Evolutionary conservation across 768 basidiomycete species (phyloP).

Genomic region (Leucocoprinus sp.): DNA sequence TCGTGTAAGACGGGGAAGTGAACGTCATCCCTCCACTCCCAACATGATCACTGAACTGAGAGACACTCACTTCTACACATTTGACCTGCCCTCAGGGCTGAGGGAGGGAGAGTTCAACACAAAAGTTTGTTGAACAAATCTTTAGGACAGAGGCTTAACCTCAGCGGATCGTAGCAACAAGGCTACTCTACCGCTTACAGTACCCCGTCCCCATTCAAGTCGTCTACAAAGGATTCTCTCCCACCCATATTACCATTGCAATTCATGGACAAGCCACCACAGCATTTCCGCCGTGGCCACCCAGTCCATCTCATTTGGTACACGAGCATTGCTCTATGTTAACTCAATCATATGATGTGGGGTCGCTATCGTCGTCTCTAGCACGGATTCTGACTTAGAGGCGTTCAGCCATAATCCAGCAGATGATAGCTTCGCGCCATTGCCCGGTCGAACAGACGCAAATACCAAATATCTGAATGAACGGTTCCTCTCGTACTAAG

Average conservation of each 20-base stretch:
- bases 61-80: constrained; percentile 12
- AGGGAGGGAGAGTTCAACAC: constrained; percentile 36
- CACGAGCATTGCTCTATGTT: constrained; percentile 64
- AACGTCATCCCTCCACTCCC: constrained; percentile 50
- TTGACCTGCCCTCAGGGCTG: constrained; percentile 35
- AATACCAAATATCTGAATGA: constrained; percentile 80
- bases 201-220: constrained; percentile 70
- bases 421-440: constrained; percentile 75
- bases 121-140: constrained; percentile 57
- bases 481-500: constrained; percentile 80
- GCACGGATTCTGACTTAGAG: constrained; percentile 80
- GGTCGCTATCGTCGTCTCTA: constrained; percentile 66
- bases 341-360: constrained; percentile 58
- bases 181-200: constrained; percentile 74
- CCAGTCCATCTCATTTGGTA: constrained; percentile 54
- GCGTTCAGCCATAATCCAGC: constrained; percentile 81
- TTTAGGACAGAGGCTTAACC: constrained; percentile 67
- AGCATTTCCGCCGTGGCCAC: constrained; percentile 45
- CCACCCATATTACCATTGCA: constrained; percentile 60
- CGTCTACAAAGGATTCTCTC: constrained; percentile 74
- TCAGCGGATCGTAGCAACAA: constrained; percentile 74
- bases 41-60: neutral
- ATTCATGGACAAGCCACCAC: constrained; percentile 43
- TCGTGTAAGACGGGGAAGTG: constrained; percentile 93
- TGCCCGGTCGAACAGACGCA: constrained; percentile 73